Evolutionary conservation across 2,329 filamentous ascomycete species (phyloP).

Genomic region (Ceratocystis smalleyi): DNA sequence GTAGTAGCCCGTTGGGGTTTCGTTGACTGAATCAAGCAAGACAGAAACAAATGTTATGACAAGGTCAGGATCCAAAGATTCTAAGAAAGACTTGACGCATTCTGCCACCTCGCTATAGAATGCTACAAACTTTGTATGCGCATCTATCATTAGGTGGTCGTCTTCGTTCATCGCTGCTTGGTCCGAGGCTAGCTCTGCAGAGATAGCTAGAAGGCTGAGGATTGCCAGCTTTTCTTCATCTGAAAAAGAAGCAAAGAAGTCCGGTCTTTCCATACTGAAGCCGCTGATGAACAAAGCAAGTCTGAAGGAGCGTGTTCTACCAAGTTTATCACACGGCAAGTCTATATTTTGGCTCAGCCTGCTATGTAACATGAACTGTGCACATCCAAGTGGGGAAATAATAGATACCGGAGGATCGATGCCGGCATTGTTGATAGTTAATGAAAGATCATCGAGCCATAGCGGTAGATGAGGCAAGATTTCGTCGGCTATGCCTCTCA

Average conservation of each 20-base stretch:
- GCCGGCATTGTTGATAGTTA: constrained; percentile 31
- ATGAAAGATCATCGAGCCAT: constrained; percentile 50
- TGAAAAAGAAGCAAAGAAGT: background rate
- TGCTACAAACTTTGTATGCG: background rate
- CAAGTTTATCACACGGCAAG: constrained; percentile 46
- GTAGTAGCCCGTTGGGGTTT: background rate
- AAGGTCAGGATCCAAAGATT: background rate
- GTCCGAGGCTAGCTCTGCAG: background rate
- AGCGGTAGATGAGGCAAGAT: constrained; percentile 34
- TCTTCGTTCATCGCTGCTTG: background rate
- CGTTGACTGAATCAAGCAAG: background rate
- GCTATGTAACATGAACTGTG: constrained; percentile 48
- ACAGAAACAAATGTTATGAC: background rate
- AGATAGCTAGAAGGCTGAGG: constrained; percentile 26
- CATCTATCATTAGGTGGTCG: background rate
- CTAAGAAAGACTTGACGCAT: background rate
- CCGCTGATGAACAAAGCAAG: constrained; percentile 46
- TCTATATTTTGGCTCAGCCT: constrained; percentile 55
- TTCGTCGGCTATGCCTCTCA: background rate
- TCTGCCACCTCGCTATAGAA: background rate
- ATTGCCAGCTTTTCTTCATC: background rate
- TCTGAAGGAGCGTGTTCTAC: constrained; percentile 56
- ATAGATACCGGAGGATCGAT: constrained; percentile 54
- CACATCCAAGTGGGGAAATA: constrained; percentile 56
- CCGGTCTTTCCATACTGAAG: background rate